Percentiles rank a stretch among this genome's conserved stretches.
These are phyloP conservation scores for Penicillium robsamsonii DNA, from an alignment of 495 filamentous ascomycete genomes.

Conservation along the genomic window DNA sequence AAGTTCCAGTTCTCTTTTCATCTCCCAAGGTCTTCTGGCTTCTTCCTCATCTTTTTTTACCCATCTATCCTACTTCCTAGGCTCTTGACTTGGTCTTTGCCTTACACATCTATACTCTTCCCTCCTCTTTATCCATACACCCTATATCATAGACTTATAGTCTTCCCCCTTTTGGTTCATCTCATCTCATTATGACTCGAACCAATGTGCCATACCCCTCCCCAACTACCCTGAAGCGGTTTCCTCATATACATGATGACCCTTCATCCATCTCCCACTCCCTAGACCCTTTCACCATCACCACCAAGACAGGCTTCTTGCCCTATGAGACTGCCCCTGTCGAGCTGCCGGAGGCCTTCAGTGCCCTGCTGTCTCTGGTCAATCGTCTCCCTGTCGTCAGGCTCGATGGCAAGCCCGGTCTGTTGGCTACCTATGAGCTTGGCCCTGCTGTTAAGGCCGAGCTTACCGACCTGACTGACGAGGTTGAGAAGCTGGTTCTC, in stretches of 20 bases:
- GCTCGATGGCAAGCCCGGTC: slow-evolving; percentile 63
- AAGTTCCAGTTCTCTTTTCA: slow-evolving; percentile 20
- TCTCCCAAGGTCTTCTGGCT: slow-evolving; percentile 8
- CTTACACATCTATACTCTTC: slow-evolving; percentile 37
- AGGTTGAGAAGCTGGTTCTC: slow-evolving; percentile 62
- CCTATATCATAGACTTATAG: neutral
- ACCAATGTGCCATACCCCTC: slow-evolving; percentile 33
- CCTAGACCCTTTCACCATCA: slow-evolving; percentile 77
- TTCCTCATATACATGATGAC: slow-evolving; percentile 57
- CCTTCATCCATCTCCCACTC: slow-evolving; percentile 56
- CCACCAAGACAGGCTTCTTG: slow-evolving; percentile 73
- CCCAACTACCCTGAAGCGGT: slow-evolving; percentile 46
- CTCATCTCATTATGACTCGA: slow-evolving; percentile 30
- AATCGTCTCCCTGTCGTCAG: slow-evolving; percentile 73
- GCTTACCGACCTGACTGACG: slow-evolving; percentile 70
- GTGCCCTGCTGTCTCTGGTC: slow-evolving; percentile 64
- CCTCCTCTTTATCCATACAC: slow-evolving; percentile 13
- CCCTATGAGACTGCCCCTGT: slow-evolving; percentile 42
- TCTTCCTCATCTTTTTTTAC: slow-evolving; percentile 13
- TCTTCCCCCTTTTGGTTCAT: neutral
- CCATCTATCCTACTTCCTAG: slow-evolving; percentile 19
- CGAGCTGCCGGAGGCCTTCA: slow-evolving; percentile 62
- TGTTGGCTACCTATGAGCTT: slow-evolving; percentile 68
- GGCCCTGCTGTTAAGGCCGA: slow-evolving; percentile 64
- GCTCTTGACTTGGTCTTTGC: slow-evolving; percentile 36